Base-by-base conservation (phyloP, 768 basidiomycete species). In the Royoungia palumana region DNA sequence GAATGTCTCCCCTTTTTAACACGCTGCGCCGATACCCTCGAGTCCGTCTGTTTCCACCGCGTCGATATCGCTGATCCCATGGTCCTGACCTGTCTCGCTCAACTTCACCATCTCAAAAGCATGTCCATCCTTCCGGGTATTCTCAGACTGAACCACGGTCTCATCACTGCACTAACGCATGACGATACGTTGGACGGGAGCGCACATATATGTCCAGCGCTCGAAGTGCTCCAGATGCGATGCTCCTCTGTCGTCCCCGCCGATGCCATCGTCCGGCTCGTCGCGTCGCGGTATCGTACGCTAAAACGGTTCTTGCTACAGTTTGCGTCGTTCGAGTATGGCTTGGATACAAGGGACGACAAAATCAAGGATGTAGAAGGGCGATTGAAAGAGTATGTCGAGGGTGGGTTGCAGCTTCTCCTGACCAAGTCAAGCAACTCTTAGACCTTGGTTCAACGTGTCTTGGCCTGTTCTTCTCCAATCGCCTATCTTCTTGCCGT, bases 121-220 rank as follows among this genome's bases (percentile, higher is more conserved):
- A 10, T 68, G 39, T 34, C 46, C 11, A 58, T 55, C 30, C 47
- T 68, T 2, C 65, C 65, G 5, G 60, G 67, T 12, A 38, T 60
- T n/a, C 53, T 69, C 5, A 51, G 65, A n/a, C 62, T 66, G 34
- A 67, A 69, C 34, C 65, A 69, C 13, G 63, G 60, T 13, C 60
- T 66, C 38, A 32, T 67, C 34, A 27, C 50, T n/a, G 63, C 51
- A 30, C 63, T 69, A 16, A 19, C 56, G 11, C 22, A 46, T 14
- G 47, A 47, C 21, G 49, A 20, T 6, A 14, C 6, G 6, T 14
- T 14, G 12, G 35, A 6, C 17, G 32, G 25, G 9, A 25, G 24
- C n/a, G 24, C 46, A 25, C 22, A 16, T 3, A 22, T 62, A 2
- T 68, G 65, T 44, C 67, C 64, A 0, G 32, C 36, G 8, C 64